Percentiles rank a stretch among this genome's conserved stretches.
Conservation (phyloP, 164 flowering plant species). For the Cinnamomum micranthum region DNA sequence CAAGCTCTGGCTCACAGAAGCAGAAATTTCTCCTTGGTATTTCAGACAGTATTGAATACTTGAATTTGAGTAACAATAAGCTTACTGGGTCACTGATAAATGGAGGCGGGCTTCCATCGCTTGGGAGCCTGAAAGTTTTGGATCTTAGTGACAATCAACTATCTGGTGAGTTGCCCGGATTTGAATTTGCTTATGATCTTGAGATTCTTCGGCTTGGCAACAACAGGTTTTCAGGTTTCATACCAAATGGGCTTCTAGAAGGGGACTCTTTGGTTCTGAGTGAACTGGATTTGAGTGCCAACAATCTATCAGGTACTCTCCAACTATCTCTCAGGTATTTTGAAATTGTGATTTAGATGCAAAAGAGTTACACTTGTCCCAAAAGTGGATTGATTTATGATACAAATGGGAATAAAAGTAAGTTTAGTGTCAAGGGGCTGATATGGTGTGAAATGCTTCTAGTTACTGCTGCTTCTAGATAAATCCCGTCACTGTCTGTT, state of each 20-base stretch:
- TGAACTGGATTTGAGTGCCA: constrained; percentile 88
- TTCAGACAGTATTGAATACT: constrained; percentile 57
- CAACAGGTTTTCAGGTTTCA: constrained; percentile 68
- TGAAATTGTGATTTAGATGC: background rate
- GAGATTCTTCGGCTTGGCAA: constrained; percentile 72
- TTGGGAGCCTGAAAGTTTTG: constrained; percentile 56
- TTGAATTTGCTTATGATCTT: constrained; percentile 79
- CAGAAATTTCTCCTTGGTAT: constrained; percentile 52
- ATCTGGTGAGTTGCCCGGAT: constrained; percentile 86
- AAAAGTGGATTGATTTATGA: background rate
- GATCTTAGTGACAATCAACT: constrained; percentile 92
- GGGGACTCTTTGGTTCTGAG: constrained; percentile 68
- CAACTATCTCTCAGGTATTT: constrained; percentile 87
- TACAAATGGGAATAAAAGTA: background rate
- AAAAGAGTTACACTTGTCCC: background rate
- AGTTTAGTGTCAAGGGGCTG: background rate
- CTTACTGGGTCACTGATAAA: constrained; percentile 42
- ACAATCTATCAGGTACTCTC: constrained; percentile 85
- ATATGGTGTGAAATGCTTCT: background rate
- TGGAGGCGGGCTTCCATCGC: constrained; percentile 35
- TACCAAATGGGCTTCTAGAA: constrained; percentile 75
- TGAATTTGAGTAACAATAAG: constrained; percentile 50
- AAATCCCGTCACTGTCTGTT: background rate
- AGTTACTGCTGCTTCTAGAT: background rate
- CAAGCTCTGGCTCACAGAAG: constrained; percentile 38